A percentile compares a stretch with the other conserved stretches of the same genome.
These are phyloP conservation scores for Chlorella variabilis DNA, from an alignment of 163 green algal species.

Conservation along the genomic window DNA sequence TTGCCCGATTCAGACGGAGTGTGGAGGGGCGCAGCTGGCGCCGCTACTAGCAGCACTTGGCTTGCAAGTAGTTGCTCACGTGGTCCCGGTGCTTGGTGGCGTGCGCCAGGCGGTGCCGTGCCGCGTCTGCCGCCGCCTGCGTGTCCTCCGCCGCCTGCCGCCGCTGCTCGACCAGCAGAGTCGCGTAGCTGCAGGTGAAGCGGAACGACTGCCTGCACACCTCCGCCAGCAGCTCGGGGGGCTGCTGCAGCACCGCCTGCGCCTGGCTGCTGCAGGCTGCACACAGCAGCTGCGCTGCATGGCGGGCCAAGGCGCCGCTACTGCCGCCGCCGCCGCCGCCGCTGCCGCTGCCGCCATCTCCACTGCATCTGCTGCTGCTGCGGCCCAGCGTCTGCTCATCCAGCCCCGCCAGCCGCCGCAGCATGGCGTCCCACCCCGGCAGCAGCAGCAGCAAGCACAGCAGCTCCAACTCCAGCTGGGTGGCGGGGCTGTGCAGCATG, in stretches of 20 bases:
- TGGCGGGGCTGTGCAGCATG: conserved; percentile 21
- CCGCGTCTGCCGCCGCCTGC: background rate
- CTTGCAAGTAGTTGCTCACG: background rate
- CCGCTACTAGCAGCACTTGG: conserved; percentile 19
- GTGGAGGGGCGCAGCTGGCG: too few relatives aligned
- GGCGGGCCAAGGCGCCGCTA: background rate
- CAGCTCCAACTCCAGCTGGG: conserved; percentile 17
- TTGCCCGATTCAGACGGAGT: too few relatives aligned
- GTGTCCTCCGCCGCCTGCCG: background rate
- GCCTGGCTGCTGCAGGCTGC: background rate
- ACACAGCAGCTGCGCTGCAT: conserved; percentile 13
- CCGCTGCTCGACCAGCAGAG: background rate
- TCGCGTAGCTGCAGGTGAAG: conserved; percentile 1
- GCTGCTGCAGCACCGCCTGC: background rate
- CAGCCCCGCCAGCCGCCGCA: background rate
- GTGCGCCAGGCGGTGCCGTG: conserved; percentile 1
- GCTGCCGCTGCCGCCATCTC: background rate
- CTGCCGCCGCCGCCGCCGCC: background rate
- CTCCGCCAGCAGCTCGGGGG: conserved; percentile 20
- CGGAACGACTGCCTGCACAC: conserved; percentile 30
- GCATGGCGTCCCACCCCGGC: conserved; percentile 9
- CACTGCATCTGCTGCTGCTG: background rate
- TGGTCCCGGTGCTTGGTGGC: conserved; percentile 19
- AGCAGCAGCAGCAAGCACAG: conserved; percentile 32
- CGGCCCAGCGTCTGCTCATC: background rate